phyloP scores from a whole-genome alignment of 2,329 filamentous ascomycete genomes.

The Alternaria alternata region DNA sequence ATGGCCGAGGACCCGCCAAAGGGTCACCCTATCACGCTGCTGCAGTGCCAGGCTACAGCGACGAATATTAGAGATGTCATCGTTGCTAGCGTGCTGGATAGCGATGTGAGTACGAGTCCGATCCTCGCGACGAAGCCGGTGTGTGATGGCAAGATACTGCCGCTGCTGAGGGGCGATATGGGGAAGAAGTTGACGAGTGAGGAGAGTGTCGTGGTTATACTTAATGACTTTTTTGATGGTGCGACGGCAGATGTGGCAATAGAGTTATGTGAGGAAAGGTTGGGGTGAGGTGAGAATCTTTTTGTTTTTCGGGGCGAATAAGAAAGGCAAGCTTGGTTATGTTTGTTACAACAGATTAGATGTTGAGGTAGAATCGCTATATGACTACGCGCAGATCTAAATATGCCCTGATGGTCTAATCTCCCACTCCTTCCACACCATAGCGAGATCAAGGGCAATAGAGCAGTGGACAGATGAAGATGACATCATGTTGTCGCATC shows the following conservation, averaged over 20 bases:
- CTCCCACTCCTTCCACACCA: no score
- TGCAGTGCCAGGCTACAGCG: slow-evolving; percentile 62
- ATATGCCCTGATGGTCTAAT: no score
- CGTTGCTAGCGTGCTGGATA: slow-evolving; percentile 56
- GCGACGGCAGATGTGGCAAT: slow-evolving; percentile 59
- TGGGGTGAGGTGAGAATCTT: slow-evolving; percentile 23
- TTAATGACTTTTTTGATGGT: slow-evolving; percentile 63
- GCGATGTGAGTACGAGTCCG: slow-evolving; percentile 56
- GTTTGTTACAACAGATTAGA: no score
- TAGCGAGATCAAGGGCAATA: no score
- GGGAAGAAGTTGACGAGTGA: slow-evolving; percentile 49
- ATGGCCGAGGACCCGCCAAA: slow-evolving; percentile 31
- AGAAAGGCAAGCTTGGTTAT: no score
- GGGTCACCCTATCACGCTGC: slow-evolving; percentile 33
- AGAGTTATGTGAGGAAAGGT: slow-evolving; percentile 50
- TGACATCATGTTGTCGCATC: no score
- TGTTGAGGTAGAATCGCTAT: no score
- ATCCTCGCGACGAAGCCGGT: slow-evolving; percentile 60
- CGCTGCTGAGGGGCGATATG: slow-evolving; percentile 56
- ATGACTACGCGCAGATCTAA: no score
- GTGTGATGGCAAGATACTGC: slow-evolving; percentile 59
- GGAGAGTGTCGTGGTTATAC: slow-evolving; percentile 56
- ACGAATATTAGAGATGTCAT: slow-evolving; percentile 60
- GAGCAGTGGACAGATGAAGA: no score
- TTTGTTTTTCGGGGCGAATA: no score